Conservation (phyloP, 768 basidiomycete species). For the Ramaria sp. region DNA sequence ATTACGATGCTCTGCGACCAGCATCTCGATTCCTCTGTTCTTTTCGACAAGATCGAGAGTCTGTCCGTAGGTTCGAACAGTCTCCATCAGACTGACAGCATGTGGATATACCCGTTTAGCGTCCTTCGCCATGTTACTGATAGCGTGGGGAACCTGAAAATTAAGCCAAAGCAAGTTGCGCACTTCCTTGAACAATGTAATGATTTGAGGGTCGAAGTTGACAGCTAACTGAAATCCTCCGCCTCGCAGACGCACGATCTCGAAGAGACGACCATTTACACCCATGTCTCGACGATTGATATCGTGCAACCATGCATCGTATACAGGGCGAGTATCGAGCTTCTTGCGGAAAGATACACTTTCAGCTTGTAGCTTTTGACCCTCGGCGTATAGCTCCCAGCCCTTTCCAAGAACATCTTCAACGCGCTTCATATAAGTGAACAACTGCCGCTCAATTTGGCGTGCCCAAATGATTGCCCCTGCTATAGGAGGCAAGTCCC, state of each 20-base stretch:
- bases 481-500: constrained; percentile 95
- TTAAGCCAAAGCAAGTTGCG: constrained; percentile 92
- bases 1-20: constrained; percentile 90
- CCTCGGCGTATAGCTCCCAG: constrained; percentile 99
- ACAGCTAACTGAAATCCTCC: constrained; percentile 79
- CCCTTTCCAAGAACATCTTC: constrained; percentile 97
- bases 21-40: constrained; percentile 86
- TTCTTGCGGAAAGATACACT: constrained; percentile 88
- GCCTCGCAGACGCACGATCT: constrained; percentile 68
- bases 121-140: constrained; percentile 95
- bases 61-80: constrained; percentile 95
- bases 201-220: constrained; percentile 97
- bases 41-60: constrained; percentile 84
- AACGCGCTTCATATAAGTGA: constrained; percentile 97
- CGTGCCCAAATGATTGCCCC: constrained; percentile 98
- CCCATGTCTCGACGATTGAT: constrained; percentile 90
- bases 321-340: constrained; percentile 88
- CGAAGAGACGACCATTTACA: constrained; percentile 85
- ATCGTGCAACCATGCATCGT: constrained; percentile 93
- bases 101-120: constrained; percentile 97
- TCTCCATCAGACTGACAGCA: constrained; percentile 97
- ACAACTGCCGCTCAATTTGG: constrained; percentile 95
- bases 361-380: constrained; percentile 92
- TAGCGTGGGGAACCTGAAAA: constrained; percentile 90
- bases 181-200: constrained; percentile 97